Conservation (phyloP, 148 eudicot species). For the Agrostemma githago region DNA sequence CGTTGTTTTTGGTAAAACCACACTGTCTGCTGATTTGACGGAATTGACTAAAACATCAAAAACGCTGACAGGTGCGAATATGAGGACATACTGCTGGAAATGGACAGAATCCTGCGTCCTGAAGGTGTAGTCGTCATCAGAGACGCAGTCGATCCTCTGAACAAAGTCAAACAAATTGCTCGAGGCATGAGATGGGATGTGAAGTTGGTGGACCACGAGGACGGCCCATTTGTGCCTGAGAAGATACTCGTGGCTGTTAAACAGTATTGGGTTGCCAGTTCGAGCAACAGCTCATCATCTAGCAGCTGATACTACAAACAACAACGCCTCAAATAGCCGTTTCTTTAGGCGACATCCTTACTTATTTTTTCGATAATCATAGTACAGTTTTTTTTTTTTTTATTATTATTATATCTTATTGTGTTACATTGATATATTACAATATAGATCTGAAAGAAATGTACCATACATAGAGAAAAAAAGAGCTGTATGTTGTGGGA, state of each 20-base stretch:
- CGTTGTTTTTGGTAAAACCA: not conserved
- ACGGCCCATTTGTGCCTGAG: conserved; percentile 72
- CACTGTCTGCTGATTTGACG: not conserved
- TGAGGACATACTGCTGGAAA: conserved; percentile 69
- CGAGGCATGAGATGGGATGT: conserved; percentile 83
- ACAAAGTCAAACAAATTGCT: conserved; percentile 53
- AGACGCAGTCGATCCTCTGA: conserved; percentile 66
- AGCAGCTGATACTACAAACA: conserved; percentile 8
- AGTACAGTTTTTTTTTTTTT: no score
- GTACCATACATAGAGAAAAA: conserved; percentile 10
- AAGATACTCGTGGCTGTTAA: conserved; percentile 57
- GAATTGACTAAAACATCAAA: not conserved
- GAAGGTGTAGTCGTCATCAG: conserved; percentile 69
- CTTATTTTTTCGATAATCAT: not conserved
- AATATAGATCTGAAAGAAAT: conserved; percentile 5
- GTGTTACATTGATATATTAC: not conserved
- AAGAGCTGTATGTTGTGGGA: conserved; percentile 11
- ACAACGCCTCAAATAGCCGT: not conserved
- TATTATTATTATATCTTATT: no score
- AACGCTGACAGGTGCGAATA: conserved; percentile 46
- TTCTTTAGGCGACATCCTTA: not conserved
- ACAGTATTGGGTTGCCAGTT: conserved; percentile 60
- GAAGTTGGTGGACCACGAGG: conserved; percentile 74
- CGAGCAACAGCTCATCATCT: conserved; percentile 34
- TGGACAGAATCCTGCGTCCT: conserved; percentile 81